Conservation (phyloP, 495 filamentous ascomycete species). For the Cercophora samala region DNA sequence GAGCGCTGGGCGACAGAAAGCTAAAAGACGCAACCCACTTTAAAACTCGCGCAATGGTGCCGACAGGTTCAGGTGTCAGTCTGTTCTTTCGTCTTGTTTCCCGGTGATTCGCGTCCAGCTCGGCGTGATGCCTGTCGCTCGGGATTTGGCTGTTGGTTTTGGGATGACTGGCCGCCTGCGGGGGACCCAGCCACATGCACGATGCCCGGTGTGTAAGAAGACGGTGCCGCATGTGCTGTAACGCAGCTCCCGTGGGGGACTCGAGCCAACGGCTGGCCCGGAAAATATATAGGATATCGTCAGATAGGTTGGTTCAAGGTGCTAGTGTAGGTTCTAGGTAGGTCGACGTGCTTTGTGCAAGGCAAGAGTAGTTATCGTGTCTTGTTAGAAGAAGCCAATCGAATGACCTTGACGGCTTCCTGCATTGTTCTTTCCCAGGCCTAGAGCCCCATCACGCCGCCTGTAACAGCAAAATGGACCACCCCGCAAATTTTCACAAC, state of each 20-base stretch:
- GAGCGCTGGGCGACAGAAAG: background rate
- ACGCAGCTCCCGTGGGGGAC: background rate
- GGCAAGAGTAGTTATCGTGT: background rate
- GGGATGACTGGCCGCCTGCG: constrained; percentile 1
- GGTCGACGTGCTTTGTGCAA: background rate
- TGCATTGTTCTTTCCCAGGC: background rate
- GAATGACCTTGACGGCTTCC: background rate
- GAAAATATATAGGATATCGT: background rate
- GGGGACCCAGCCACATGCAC: background rate
- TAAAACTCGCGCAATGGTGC: constrained; percentile 22
- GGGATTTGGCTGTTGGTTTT: constrained; percentile 1
- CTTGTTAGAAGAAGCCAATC: background rate
- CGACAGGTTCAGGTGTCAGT: background rate
- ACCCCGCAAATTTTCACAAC: background rate
- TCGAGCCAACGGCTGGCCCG: background rate
- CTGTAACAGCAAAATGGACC: background rate
- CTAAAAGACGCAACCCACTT: constrained; percentile 30
- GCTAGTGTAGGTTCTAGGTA: background rate
- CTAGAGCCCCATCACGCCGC: background rate
- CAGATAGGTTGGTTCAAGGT: background rate
- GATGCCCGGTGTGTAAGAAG: background rate
- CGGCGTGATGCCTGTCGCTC: background rate
- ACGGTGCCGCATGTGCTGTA: background rate
- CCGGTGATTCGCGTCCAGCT: background rate
- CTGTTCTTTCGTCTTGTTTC: constrained; percentile 6